A percentile compares a stretch with the other conserved stretches of the same genome.
Conservation (phyloP, 108 stramenopile species). For the Pseudonitzschia multistriata region DNA sequence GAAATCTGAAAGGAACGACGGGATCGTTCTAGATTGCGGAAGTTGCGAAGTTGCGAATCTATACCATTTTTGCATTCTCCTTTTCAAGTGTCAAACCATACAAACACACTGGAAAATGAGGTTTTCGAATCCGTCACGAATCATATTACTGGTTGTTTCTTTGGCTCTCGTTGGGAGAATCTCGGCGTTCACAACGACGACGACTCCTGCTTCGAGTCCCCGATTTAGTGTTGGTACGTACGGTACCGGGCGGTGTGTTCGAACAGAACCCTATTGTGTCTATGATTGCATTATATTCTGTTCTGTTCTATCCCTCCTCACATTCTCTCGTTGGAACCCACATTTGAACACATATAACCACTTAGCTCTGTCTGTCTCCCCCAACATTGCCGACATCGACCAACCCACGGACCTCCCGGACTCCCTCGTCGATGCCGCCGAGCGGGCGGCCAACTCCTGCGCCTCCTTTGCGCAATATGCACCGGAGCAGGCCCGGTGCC, state of each 20-base stretch:
- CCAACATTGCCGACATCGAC: not conserved
- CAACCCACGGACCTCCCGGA: constrained; percentile 76
- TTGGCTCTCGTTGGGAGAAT: not conserved
- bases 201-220: not conserved
- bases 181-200: not conserved
- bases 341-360: too few species aligned
- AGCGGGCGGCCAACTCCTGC: constrained; percentile 60
- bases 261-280: too few species aligned
- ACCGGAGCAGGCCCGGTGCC: constrained; percentile 59
- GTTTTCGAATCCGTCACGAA: not conserved
- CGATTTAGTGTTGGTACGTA: not conserved
- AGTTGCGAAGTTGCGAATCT: too few species aligned
- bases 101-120: too few species aligned
- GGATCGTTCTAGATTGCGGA: too few species aligned
- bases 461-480: constrained; percentile 33
- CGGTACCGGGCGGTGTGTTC: not conserved
- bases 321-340: not conserved
- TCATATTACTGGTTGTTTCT: not conserved
- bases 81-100: too few species aligned
- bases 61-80: too few species aligned
- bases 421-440: constrained; percentile 70
- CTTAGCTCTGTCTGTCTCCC: not conserved
- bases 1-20: too few species aligned
- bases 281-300: not conserved
- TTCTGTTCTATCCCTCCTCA: not conserved